These are phyloP conservation scores for Aquilaria sinensis DNA, from an alignment of 345 rosid species.

Conservation along the genomic window DNA sequence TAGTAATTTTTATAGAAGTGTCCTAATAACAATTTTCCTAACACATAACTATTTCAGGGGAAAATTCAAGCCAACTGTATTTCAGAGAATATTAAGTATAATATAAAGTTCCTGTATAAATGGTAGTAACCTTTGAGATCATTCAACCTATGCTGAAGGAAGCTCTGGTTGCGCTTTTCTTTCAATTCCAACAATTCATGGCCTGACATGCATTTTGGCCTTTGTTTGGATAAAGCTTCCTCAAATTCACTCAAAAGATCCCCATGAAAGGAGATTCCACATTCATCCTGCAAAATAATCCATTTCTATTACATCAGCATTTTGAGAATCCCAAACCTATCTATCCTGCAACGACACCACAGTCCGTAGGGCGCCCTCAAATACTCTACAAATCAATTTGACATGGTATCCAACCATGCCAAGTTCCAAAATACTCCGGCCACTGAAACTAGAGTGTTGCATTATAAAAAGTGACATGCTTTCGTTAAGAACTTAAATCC, in stretches of 20 bases:
- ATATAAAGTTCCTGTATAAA: conserved; percentile 7
- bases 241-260: conserved; percentile 80
- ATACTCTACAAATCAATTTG: too few relatives aligned
- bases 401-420: too few relatives aligned
- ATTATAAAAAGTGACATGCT: too few relatives aligned
- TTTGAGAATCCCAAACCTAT: neutral
- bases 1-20: too few relatives aligned
- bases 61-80: neutral
- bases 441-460: too few relatives aligned
- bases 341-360: too few relatives aligned
- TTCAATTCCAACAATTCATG: conserved; percentile 40
- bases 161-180: conserved; percentile 53
- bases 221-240: conserved; percentile 68
- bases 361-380: too few relatives aligned
- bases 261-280: conserved; percentile 28
- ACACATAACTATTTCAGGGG: too few relatives aligned
- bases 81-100: neutral
- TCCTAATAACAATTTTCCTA: too few relatives aligned
- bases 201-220: conserved; percentile 50
- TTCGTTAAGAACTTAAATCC: too few relatives aligned
- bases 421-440: too few relatives aligned
- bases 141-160: conserved; percentile 55
- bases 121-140: conserved; percentile 75
- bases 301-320: conserved; percentile 11
- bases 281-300: conserved; percentile 30